Percentiles rank a stretch among this genome's conserved stretches.
Conservation (phyloP, 208 protist species). For the Crithidia fasciculata region DNA sequence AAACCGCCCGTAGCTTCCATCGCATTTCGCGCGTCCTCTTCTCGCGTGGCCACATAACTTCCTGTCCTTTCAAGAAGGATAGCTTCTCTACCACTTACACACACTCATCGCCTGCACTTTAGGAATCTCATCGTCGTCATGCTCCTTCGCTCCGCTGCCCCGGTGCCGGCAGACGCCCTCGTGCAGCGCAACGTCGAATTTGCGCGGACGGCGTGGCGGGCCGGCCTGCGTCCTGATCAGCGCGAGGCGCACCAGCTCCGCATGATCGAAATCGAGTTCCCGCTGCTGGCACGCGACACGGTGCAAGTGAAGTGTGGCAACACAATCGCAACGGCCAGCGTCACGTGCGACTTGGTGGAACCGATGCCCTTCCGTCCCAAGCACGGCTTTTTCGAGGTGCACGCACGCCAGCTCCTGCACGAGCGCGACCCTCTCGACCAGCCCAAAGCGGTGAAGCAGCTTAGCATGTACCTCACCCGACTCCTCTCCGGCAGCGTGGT, state of each 20-base stretch:
- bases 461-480: slow-evolving; percentile 87
- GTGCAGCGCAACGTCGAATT: slow-evolving; percentile 72
- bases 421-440: slow-evolving; percentile 60
- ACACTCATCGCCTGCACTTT: too few relatives aligned
- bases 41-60: too few relatives aligned
- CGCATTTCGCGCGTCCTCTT: too few relatives aligned
- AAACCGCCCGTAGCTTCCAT: too few relatives aligned
- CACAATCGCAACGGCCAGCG: slow-evolving; percentile 83
- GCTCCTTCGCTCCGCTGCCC: slow-evolving; percentile 45
- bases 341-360: slow-evolving; percentile 93
- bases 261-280: slow-evolving; percentile 74
- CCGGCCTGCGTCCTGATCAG: slow-evolving; percentile 79
- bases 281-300: slow-evolving; percentile 65
- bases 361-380: slow-evolving; percentile 92
- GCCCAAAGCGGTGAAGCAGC: slow-evolving; percentile 41
- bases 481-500: slow-evolving; percentile 91
- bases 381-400: slow-evolving; percentile 95
- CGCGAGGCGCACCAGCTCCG: slow-evolving; percentile 73
- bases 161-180: slow-evolving; percentile 65
- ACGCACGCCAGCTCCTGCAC: slow-evolving; percentile 87
- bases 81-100: too few relatives aligned
- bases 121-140: slow-evolving; percentile 10
- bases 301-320: slow-evolving; percentile 89
- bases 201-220: slow-evolving; percentile 61
- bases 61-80: too few relatives aligned